These are phyloP conservation scores for Abelmoschus esculentus DNA, from an alignment of 345 rosid genomes.

Conservation along the genomic window DNA sequence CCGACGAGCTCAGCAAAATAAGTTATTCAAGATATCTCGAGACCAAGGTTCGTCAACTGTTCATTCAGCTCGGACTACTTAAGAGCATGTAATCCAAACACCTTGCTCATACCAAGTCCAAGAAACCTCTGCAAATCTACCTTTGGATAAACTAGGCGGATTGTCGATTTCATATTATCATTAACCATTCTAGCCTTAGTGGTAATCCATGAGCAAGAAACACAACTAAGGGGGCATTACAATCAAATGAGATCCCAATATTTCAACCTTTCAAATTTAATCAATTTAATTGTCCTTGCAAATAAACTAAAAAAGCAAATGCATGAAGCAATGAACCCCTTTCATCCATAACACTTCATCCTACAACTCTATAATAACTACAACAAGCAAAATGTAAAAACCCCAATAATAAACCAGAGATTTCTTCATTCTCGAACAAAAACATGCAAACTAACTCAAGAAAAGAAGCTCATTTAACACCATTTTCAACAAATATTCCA, in stretches of 20 bases:
- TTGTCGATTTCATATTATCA: neutral
- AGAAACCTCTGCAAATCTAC: neutral
- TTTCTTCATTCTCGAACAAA: no score
- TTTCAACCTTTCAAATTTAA: neutral
- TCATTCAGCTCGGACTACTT: no score
- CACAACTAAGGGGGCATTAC: neutral
- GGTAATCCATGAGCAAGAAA: slow-evolving; percentile 1
- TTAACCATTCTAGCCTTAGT: neutral
- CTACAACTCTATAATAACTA: slow-evolving; percentile 1
- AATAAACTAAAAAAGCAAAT: neutral
- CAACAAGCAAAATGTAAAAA: neutral
- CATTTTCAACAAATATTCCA: no score
- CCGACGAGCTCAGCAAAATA: neutral
- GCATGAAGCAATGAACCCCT: neutral
- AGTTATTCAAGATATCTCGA: neutral
- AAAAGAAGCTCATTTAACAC: no score
- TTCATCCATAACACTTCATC: neutral
- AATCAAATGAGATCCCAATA: slow-evolving; percentile 1
- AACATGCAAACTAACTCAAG: no score
- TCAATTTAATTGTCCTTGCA: neutral
- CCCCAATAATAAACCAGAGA: neutral
- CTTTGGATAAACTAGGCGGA: neutral
- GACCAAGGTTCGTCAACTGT: neutral
- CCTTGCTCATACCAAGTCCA: neutral
- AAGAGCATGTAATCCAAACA: neutral